Base-by-base conservation (phyloP, 495 filamentous ascomycete species). In the Xylaria telfairii region DNA sequence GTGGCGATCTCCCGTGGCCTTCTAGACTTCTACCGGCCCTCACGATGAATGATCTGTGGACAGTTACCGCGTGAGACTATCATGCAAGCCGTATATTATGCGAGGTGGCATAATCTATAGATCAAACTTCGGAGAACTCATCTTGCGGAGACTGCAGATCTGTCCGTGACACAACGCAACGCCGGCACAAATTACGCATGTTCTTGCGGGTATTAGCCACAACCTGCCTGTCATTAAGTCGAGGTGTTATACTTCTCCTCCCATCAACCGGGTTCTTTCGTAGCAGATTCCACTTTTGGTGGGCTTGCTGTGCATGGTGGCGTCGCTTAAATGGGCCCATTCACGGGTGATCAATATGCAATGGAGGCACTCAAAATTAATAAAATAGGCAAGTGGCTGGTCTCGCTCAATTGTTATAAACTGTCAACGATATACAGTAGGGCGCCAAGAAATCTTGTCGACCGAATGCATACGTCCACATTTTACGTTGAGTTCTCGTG, bases 291-390 rank as follows among this genome's bases (percentile, higher is more conserved):
- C 44, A 44, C 34, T 51, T 65, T 65, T 39, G 21, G 41, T 13
- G 59, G 21, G 37, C 42, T 65, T 46, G 24, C n/a, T 30, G 19
- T 65, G 62, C 62, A 65, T 51, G 41, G 62, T 65, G 62, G 62
- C 62, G 62, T 65, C 26, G 42, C 62, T 65, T 30, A 65, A 51
- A 65, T 13, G 39, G 62, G 62, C 8, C 26, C 44, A 34, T 51
- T 28, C 24, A 15, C 32, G 21, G 60, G 60, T 44, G 44, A 51
- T 49, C 62, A 51, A 24, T 37, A 39, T 34, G 59, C 59, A 42
- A 24, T 41, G 19, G 59, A 24, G 1, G 21, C 17, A 6, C 34
- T 62, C 12, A 3, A 24, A 28, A 42, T 41, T 6, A 42, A 42
- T 62, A 42, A 24, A 42, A 42, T 12, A 41, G 37, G 21, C 37